These are phyloP conservation scores for Alternaria viburni DNA, from an alignment of 2,329 filamentous ascomycete species.

Conservation along the genomic window DNA sequence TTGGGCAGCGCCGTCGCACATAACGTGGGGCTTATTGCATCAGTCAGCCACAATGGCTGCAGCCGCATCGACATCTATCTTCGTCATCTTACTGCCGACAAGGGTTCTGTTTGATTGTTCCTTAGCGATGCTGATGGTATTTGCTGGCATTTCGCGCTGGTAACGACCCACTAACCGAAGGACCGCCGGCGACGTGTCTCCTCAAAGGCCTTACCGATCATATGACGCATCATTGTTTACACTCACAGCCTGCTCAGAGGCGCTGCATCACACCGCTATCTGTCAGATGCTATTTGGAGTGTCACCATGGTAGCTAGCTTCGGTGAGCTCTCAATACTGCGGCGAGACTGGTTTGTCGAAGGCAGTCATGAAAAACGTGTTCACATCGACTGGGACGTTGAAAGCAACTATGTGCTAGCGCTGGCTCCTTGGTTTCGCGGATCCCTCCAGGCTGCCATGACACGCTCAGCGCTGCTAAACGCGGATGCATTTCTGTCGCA, in stretches of 20 bases:
- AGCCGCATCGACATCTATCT: conserved; percentile 5
- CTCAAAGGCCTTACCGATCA: conserved; percentile 10
- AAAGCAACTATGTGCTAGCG: neutral
- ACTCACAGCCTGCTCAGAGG: neutral
- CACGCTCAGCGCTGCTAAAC: neutral
- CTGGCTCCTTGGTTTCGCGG: neutral
- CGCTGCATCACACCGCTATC: conserved; percentile 21
- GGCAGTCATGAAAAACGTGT: neutral
- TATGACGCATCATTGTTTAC: conserved; percentile 16
- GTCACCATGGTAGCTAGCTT: neutral
- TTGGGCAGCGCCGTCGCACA: conserved; percentile 3
- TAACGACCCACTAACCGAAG: conserved; percentile 17
- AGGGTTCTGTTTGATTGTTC: neutral
- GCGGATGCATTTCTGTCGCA: conserved; percentile 6
- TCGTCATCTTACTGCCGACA: neutral
- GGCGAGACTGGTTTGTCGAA: neutral
- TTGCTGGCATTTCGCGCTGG: conserved; percentile 18
- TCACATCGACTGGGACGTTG: neutral
- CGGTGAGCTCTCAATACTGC: neutral
- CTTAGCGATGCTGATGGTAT: neutral
- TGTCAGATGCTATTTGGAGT: conserved; percentile 13
- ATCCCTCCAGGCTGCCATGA: neutral
- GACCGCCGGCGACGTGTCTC: conserved; percentile 26
- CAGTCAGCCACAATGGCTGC: conserved; percentile 8
- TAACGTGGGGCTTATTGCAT: conserved; percentile 4